These are phyloP conservation scores for Lanmaoa rubissima DNA, from an alignment of 768 basidiomycete species.

Conservation along the genomic window DNA sequence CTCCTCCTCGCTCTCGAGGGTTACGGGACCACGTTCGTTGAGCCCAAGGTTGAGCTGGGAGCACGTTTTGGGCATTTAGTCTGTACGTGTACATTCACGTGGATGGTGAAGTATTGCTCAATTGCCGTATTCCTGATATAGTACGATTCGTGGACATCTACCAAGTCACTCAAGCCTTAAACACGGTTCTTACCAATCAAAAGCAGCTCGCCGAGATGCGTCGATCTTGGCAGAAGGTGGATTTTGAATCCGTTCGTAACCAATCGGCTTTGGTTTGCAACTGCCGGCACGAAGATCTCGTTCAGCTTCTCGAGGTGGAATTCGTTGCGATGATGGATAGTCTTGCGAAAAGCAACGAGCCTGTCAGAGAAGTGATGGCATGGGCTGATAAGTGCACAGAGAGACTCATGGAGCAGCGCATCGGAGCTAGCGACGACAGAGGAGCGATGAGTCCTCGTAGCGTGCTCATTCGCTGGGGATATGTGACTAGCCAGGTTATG, in stretches of 20 bases:
- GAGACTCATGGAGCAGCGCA: slow-evolving; percentile 71
- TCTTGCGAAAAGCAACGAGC: slow-evolving; percentile 68
- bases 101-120: neutral
- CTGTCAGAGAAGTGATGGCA: slow-evolving; percentile 82
- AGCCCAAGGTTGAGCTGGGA: slow-evolving; percentile 87
- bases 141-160: slow-evolving; percentile 92
- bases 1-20: slow-evolving; percentile 75
- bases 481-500: slow-evolving; percentile 92
- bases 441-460: slow-evolving; percentile 83
- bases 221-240: slow-evolving; percentile 82
- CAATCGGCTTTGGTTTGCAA: slow-evolving; percentile 93
- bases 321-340: slow-evolving; percentile 76
- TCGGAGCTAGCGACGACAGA: slow-evolving; percentile 64
- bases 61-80: slow-evolving; percentile 90
- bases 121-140: slow-evolving; percentile 31
- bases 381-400: slow-evolving; percentile 94
- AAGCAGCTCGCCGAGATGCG: slow-evolving; percentile 86
- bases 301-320: slow-evolving; percentile 82
- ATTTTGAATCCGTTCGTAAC: slow-evolving; percentile 89
- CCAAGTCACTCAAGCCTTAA: slow-evolving; percentile 86
- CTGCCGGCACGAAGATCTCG: slow-evolving; percentile 85
- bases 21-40: slow-evolving; percentile 87
- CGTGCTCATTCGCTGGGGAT: slow-evolving; percentile 87
- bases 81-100: slow-evolving; percentile 48
- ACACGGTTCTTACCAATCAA: slow-evolving; percentile 83